Evolutionary conservation across 768 basidiomycete species (phyloP), one percentile per base, ranked within the genome.

Genomic region (Tremella fuciformis): DNA sequence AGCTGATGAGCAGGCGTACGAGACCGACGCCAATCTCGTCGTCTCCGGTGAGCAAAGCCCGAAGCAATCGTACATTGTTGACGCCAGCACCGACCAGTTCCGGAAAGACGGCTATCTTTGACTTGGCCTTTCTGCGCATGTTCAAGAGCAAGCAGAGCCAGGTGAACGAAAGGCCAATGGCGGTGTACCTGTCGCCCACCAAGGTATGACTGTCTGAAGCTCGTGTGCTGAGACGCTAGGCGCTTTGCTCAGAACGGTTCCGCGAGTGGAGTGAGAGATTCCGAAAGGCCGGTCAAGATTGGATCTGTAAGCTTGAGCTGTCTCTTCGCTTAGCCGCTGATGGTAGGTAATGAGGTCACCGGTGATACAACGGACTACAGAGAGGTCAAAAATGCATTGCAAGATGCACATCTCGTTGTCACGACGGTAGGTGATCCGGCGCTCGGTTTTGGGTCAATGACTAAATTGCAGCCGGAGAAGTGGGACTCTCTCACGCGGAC

Each of bases 31-130:
- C 13, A 79, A 80, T 58, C 59, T 79, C 13, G 79, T 80, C 49
- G 67, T 80, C 13, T 69, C 73, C 11, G 64, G 71, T 71, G 39
- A 64, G 69, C 54, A 2, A 1, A 16, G 26, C 19, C 16, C 40
- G 18, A 54, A 8, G n/a, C 26, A 15, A 46, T 29, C 38, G 16
- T 18, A 51, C 26, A 19, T 22, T 29, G 37, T 39, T 49, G 37
- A 55, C 21, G 11, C 1, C 42, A 62, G 93, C 94, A 1, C 96
- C 96, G 0, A 98, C 96, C 13, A 91, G 93, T 25, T 89, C 90
- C 51, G 96, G 96, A 25, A 98, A 98, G 77, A 99, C 96, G 0
- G 90, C 88, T 8, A 78, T 98, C 25, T 99, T 98, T 66, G 96
- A 99, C 72, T 79, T 99, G 13, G 84, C 88, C 1, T 88, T 97